Base-by-base conservation (phyloP, 73 alveolate genomes). In the Tetrahymena borealis region DNA sequence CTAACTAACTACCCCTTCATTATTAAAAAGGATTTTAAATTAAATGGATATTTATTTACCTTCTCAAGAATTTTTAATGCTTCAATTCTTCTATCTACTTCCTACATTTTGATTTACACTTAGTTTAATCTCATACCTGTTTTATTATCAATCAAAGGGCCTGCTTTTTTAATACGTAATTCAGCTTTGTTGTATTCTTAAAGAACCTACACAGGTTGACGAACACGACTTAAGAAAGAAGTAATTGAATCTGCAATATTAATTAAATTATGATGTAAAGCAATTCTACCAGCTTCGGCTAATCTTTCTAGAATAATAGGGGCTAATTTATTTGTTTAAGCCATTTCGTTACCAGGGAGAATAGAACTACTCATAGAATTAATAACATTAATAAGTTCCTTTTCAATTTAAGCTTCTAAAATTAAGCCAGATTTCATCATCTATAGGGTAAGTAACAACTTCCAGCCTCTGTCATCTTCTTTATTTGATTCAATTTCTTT, bases 381-480 rank as follows among this genome's bases (percentile, higher is more conserved):
- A 95, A 98, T 96, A 42, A 98, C 92, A 78, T 98, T 96, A 8
- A 96, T 97, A 18, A 99, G 98, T 95, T 99, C 99, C 95, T 99
- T 99, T 94, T 99, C 99, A 39, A 99, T 97, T 94, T 98, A 97
- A 39, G 98, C 98, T 91, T 99, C 99, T 39, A 99, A 99, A 40
- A 99, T 96, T 11, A 98, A 96, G 12, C 98, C 99, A 90, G 99
- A 98, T 96, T 98, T 97, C 91, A 99, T 98, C 35, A 97, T 97
- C 95, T 99, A 98, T 39, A 98, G 90, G 33, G 97, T 98, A 91
- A 96, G 96, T 37, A 99, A 92, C 91, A 97, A 94, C 95, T 97
- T 97, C 94, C 98, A 96, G 38, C 96, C 98, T 18, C 97, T 97
- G 78, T 97, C 97, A 92, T 96, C 97, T 38, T 97, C 97, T 78